Evolutionary conservation across 176 grass and related monocot genomes (phyloP).

Genomic region (Rhynchospora tenuis): DNA sequence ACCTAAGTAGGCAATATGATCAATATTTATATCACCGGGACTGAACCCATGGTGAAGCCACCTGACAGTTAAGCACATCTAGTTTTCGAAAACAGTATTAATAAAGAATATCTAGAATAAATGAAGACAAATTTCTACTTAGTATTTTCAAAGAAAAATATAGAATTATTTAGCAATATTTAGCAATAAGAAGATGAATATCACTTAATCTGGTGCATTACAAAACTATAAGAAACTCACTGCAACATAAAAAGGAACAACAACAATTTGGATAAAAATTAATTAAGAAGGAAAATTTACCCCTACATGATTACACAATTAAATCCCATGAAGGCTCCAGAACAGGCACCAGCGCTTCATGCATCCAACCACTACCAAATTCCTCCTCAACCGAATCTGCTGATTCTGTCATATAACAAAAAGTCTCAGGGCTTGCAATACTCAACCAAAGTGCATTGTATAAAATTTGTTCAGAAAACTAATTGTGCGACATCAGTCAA

Average conservation of each 20-base stretch:
- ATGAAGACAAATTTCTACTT: neutral
- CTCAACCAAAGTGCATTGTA: neutral
- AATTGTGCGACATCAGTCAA: neutral
- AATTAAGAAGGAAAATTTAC: neutral
- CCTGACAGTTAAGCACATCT: neutral
- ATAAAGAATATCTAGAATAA: neutral
- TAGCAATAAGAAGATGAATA: no score
- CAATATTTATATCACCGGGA: neutral
- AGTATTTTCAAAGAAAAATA: neutral
- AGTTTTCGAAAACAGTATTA: neutral
- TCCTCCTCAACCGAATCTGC: neutral
- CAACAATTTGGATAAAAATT: neutral
- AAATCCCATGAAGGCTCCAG: neutral
- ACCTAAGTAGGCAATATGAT: neutral
- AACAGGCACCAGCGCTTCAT: neutral
- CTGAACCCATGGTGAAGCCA: neutral
- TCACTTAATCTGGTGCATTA: neutral
- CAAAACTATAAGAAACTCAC: neutral
- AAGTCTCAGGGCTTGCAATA: neutral
- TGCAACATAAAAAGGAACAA: neutral
- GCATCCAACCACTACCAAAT: neutral
- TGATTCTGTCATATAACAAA: neutral
- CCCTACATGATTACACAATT: neutral
- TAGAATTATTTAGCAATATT: neutral
- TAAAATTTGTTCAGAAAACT: neutral